Evolutionary conservation across 768 basidiomycete genomes (phyloP).

Genomic region (Sistotremastrum suecicum): DNA sequence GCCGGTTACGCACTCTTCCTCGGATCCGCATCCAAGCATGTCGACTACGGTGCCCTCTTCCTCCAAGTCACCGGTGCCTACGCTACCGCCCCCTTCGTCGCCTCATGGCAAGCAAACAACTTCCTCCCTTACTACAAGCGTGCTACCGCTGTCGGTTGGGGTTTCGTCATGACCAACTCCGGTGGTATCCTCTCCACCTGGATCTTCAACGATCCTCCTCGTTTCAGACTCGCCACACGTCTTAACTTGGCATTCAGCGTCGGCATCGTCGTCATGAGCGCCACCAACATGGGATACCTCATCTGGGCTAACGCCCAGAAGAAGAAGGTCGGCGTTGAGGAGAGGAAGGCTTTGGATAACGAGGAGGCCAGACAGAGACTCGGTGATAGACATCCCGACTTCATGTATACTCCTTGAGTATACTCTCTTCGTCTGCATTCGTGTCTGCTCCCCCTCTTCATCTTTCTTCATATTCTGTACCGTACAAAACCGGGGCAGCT

Average conservation of each 20-base stretch:
- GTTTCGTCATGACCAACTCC: constrained; percentile 41
- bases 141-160: constrained; percentile 43
- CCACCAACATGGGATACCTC: constrained; percentile 1
- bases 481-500: too few relatives aligned
- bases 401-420: too few relatives aligned
- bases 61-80: constrained; percentile 39
- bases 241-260: constrained; percentile 3
- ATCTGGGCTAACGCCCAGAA: too few relatives aligned
- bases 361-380: too few relatives aligned
- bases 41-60: constrained; percentile 40
- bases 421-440: too few relatives aligned
- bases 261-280: background rate
- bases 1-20: constrained; percentile 9
- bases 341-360: too few relatives aligned
- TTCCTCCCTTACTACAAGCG: constrained; percentile 39
- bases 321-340: too few relatives aligned
- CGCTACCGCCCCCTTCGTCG: constrained; percentile 34
- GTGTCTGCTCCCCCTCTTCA: too few relatives aligned
- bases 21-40: constrained; percentile 7
- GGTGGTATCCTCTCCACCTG: constrained; percentile 51
- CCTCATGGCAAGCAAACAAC: constrained; percentile 52
- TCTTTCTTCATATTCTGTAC: too few relatives aligned
- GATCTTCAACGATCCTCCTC: constrained; percentile 39
- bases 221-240: constrained; percentile 32
- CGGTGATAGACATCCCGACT: too few relatives aligned